Evolutionary conservation across 345 rosid genomes (phyloP), one percentile per base, ranked within the genome.

Genomic region (Kernera saxatilis): DNA sequence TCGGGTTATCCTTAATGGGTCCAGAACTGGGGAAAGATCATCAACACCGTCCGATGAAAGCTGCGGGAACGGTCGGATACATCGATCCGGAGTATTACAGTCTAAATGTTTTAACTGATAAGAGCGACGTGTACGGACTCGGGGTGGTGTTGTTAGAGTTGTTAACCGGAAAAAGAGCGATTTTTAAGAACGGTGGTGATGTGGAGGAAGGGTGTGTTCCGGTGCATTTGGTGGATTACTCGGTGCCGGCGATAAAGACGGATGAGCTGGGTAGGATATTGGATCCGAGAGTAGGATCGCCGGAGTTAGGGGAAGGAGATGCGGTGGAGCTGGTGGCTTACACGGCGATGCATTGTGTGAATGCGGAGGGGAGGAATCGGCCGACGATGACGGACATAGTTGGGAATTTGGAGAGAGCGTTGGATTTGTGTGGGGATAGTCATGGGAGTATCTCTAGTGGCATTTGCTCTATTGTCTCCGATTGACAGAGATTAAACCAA

Each of bases 1-100:
- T 93, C 19, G 97, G 98, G 33, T 79, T 93, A 4, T 90, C 97
- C 0, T 25, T 90, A 63, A 78, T 88, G 88, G 88, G 88, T 32
- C 85, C 92, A 0, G 93, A 83, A 25, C 7, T 76, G 1, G 86
- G 86, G 6, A 53, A 73, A 26, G 84, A 81, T 60, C 52, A 66
- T 32, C 65, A 78, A 8, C 54, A 50, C 37, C 76, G 77, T 69
- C 88, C 91, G 5, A 69, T 71, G 63, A 88, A 86, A 76, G 97
- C 96, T 2, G 96, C 90, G 1, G 98, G 98, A 26, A 90, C 96
- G 2, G 87, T 93, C 3, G 97, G 97, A 7, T 93, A 90, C 81
- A 88, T 93, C 10, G 98, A 88, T 77, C 98, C 98, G 0, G 97
- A 93, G 66, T 93, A 90, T 72, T 88, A 88, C n/a, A 88, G 96